Evolutionary conservation across 495 filamentous ascomycete species (phyloP).

Genomic region (Acidomyces sp.): DNA sequence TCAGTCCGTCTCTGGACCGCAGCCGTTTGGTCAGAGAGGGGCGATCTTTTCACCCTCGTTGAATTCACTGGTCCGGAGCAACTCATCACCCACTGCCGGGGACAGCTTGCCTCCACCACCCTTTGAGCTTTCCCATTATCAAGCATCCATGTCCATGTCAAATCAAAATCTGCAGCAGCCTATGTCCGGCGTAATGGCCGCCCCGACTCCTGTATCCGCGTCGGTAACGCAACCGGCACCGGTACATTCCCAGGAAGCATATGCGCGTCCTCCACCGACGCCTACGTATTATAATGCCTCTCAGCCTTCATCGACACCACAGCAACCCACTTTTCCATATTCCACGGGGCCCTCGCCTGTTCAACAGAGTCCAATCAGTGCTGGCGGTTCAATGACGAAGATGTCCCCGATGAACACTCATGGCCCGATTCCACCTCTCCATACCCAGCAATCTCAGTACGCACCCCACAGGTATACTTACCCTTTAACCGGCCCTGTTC

Average conservation of each 20-base stretch:
- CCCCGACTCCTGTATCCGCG: slow-evolving; percentile 34
- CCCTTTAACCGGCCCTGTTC: slow-evolving; percentile 52
- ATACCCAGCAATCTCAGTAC: slow-evolving; percentile 33
- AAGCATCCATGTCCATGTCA: slow-evolving; percentile 36
- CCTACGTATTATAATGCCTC: slow-evolving; percentile 45
- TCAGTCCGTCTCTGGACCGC: slow-evolving; percentile 34
- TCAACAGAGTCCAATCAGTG: slow-evolving; percentile 47
- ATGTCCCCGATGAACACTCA: slow-evolving; percentile 43
- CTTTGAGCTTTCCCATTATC: slow-evolving; percentile 49
- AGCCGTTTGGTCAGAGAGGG: slow-evolving; percentile 33
- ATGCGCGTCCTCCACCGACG: slow-evolving; percentile 47
- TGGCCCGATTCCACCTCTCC: slow-evolving; percentile 35
- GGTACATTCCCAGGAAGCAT: slow-evolving; percentile 49
- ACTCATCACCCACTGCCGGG: slow-evolving; percentile 38
- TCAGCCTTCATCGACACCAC: slow-evolving; percentile 51
- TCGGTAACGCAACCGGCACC: slow-evolving; percentile 49
- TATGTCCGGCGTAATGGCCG: slow-evolving; percentile 30
- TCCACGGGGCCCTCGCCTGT: slow-evolving; percentile 44
- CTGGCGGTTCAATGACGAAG: slow-evolving; percentile 38
- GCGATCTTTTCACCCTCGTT: slow-evolving; percentile 45
- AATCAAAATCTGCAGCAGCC: slow-evolving; percentile 24
- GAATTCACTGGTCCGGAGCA: slow-evolving; percentile 30
- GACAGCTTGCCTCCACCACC: slow-evolving; percentile 42
- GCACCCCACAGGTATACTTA: slow-evolving; percentile 39
- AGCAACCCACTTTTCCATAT: slow-evolving; percentile 45